phyloP scores from a whole-genome alignment of 2,329 filamentous ascomycete species.

The Trichoderma sp. region DNA sequence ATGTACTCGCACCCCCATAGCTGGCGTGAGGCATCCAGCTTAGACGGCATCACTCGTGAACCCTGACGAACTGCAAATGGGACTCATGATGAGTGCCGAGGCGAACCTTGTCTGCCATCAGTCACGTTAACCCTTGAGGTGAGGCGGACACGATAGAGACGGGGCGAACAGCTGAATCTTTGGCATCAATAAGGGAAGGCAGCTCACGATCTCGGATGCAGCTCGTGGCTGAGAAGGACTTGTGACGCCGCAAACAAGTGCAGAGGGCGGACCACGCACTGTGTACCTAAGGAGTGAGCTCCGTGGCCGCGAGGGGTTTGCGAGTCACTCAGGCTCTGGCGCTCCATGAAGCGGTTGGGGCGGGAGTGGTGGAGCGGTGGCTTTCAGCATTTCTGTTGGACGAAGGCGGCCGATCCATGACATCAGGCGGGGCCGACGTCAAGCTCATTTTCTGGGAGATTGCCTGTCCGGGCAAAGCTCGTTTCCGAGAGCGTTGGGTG shows the following conservation, averaged over 20 bases:
- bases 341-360: constrained; percentile 18
- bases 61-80: background rate
- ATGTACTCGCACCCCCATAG: background rate
- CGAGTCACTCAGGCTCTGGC: constrained; percentile 9
- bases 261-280: background rate
- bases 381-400: constrained; percentile 10
- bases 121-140: background rate
- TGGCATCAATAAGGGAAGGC: constrained; percentile 2
- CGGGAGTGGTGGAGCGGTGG: constrained; percentile 16
- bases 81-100: background rate
- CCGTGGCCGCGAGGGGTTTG: constrained; percentile 10
- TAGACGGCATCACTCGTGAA: background rate
- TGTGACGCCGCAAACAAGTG: background rate
- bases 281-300: background rate
- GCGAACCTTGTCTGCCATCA: background rate
- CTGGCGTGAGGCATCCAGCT: background rate
- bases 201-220: constrained; percentile 13
- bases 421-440: constrained; percentile 32
- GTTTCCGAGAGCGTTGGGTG: constrained; percentile 5
- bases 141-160: constrained; percentile 6
- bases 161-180: constrained; percentile 14
- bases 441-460: constrained; percentile 25
- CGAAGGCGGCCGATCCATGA: constrained; percentile 35
- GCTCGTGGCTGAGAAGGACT: constrained; percentile 12
- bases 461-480: constrained; percentile 25